Evolutionary conservation across 73 alveolate species (phyloP).

Genomic region (Breviolum minutum): DNA sequence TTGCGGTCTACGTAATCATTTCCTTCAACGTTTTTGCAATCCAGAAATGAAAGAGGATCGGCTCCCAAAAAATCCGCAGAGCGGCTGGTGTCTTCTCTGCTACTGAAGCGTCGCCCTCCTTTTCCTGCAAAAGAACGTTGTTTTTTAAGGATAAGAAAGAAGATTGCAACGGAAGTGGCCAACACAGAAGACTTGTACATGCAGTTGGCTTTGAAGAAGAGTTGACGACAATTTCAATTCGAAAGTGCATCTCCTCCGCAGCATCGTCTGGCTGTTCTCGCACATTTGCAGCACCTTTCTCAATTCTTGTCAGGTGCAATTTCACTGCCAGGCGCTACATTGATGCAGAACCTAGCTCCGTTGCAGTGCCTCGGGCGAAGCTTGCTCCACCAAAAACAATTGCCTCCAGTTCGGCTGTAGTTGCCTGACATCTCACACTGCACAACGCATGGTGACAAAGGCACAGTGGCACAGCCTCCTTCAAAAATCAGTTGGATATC

Average conservation of each 20-base stretch:
- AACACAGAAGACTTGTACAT: too few relatives aligned
- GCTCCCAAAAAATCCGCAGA: not conserved
- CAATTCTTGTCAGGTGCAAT: not conserved
- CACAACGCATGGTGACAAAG: not conserved
- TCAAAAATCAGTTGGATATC: too few relatives aligned
- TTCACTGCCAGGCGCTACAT: not conserved
- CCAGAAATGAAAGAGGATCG: too few relatives aligned
- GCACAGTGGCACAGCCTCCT: too few relatives aligned
- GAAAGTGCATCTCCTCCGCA: too few relatives aligned
- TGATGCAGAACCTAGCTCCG: not conserved
- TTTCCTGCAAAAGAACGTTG: not conserved
- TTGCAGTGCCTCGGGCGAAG: not conserved
- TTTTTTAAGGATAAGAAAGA: too few relatives aligned
- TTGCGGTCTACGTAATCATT: too few relatives aligned
- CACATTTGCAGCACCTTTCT: not conserved
- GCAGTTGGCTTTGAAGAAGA: not conserved
- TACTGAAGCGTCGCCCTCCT: not conserved
- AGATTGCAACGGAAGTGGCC: too few relatives aligned
- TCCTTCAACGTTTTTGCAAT: too few relatives aligned
- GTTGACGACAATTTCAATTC: not conserved
- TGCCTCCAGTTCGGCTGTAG: slow-evolving; percentile 65
- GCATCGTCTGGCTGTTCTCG: too few relatives aligned
- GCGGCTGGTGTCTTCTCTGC: slow-evolving; percentile 17
- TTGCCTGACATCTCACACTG: not conserved
- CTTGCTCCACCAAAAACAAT: slow-evolving; percentile 44